These are phyloP conservation scores for Ceratorhiza oryzae-sativae DNA, from an alignment of 1,284 basidiomycete genomes.

Conservation along the genomic window DNA sequence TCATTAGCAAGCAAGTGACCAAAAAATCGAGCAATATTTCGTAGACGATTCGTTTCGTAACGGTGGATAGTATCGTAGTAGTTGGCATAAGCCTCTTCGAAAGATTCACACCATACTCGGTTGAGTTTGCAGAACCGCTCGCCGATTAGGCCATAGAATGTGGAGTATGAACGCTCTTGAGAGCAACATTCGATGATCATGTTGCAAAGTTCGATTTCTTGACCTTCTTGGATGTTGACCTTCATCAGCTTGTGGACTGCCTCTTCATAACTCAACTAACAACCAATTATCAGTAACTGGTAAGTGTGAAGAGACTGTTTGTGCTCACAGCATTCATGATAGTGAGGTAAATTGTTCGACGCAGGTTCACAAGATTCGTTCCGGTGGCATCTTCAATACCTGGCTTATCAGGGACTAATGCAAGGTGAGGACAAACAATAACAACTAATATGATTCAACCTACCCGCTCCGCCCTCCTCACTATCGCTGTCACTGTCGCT, in stretches of 20 bases:
- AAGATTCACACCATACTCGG: conserved; percentile 89
- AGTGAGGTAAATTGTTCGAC: conserved; percentile 93
- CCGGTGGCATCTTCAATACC: conserved; percentile 95
- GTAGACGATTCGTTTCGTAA: conserved; percentile 97
- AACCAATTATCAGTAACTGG: conserved; percentile 43
- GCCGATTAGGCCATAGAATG: conserved; percentile 94
- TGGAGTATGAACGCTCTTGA: conserved; percentile 96
- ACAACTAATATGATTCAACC: conserved; percentile 23
- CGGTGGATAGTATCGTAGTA: conserved; percentile 98
- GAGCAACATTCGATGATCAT: conserved; percentile 99
- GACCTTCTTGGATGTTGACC: conserved; percentile 87
- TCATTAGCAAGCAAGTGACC: conserved; percentile 89
- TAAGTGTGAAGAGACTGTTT: neutral
- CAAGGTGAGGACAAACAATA: neutral
- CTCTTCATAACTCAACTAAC: conserved; percentile 90
- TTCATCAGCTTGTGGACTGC: conserved; percentile 98
- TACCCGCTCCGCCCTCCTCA: conserved; percentile 57
- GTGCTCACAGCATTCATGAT: conserved; percentile 87
- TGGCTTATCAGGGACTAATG: conserved; percentile 70
- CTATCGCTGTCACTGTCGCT: conserved; percentile 58
- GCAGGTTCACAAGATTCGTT: conserved; percentile 94
- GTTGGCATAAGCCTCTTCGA: conserved; percentile 85
- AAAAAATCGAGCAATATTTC: conserved; percentile 97
- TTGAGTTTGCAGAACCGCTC: conserved; percentile 97
- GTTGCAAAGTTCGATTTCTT: conserved; percentile 97